Evolutionary conservation across 306 rosid species (phyloP).

Genomic region (Gastrolobium villosum): DNA sequence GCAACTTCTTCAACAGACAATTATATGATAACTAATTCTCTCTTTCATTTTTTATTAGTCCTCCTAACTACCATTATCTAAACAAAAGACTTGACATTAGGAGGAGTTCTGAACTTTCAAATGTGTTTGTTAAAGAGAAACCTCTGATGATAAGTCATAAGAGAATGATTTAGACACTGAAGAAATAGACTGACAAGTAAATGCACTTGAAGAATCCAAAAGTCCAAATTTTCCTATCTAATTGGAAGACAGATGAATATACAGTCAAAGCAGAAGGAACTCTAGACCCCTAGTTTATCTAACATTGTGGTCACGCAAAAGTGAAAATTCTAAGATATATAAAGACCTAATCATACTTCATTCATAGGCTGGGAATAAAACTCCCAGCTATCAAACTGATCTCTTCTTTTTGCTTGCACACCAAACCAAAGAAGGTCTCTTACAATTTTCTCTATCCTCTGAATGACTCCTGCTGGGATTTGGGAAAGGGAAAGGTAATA

Average conservation of each 20-base stretch:
- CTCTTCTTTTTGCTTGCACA: background rate
- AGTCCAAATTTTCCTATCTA: conserved; percentile 9
- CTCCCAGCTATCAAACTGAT: conserved; percentile 5
- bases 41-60: conserved; percentile 2
- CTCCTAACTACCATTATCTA: background rate
- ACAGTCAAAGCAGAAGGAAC: background rate
- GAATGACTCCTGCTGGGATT: background rate
- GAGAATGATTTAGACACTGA: conserved; percentile 30
- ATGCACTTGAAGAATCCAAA: conserved; percentile 1
- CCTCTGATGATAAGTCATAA: background rate
- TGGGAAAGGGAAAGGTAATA: background rate
- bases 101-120: conserved; percentile 21
- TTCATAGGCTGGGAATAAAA: background rate
- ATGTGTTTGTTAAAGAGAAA: conserved; percentile 21
- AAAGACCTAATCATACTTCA: background rate
- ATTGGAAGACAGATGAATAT: background rate
- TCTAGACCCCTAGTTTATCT: conserved; percentile 10
- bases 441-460: conserved; percentile 13
- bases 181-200: background rate
- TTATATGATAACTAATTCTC: background rate
- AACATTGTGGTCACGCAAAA: background rate
- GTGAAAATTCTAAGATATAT: conserved; percentile 24
- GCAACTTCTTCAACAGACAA: background rate
- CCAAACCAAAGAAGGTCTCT: background rate
- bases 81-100: conserved; percentile 3